Conservation (phyloP, 768 basidiomycete genomes). For the Rhizopogon vesiculosus region DNA sequence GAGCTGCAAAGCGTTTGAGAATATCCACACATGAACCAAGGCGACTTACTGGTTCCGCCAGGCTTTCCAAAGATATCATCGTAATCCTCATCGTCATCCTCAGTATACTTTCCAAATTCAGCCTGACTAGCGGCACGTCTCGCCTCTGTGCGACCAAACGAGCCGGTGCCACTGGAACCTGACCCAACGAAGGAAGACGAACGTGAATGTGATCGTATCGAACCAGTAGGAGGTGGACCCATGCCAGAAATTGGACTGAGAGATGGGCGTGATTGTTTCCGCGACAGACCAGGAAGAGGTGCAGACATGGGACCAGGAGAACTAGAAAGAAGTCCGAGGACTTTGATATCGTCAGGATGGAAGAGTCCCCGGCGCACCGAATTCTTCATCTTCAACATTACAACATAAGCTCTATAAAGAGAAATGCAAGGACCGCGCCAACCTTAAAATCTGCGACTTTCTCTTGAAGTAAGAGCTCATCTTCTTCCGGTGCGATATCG, state of each 20-base stretch:
- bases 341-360: constrained; percentile 88
- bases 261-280: constrained; percentile 49
- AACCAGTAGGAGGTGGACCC: constrained; percentile 19
- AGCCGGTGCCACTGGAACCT: constrained; percentile 37
- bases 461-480: constrained; percentile 61
- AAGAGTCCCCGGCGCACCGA: constrained; percentile 71
- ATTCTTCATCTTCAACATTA: constrained; percentile 53
- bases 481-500: constrained; percentile 78
- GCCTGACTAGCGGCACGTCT: constrained; percentile 46
- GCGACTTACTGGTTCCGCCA: constrained; percentile 57
- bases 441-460: constrained; percentile 88
- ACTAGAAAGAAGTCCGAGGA: constrained; percentile 48
- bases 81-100: constrained; percentile 89
- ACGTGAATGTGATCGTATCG: constrained; percentile 45
- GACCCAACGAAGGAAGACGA: constrained; percentile 52
- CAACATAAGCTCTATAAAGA: neutral
- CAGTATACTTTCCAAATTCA: constrained; percentile 83
- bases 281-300: constrained; percentile 53
- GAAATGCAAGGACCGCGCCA: constrained; percentile 7
- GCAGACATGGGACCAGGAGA: constrained; percentile 64
- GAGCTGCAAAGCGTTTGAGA: constrained; percentile 29
- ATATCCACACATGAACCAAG: neutral
- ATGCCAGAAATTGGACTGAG: constrained; percentile 39
- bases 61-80: constrained; percentile 90
- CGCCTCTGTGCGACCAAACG: constrained; percentile 66